Percentiles rank a stretch among this genome's conserved stretches.
Evolutionary conservation across 2,329 filamentous ascomycete genomes (phyloP).

Genomic region (Paecilomyces sp.): DNA sequence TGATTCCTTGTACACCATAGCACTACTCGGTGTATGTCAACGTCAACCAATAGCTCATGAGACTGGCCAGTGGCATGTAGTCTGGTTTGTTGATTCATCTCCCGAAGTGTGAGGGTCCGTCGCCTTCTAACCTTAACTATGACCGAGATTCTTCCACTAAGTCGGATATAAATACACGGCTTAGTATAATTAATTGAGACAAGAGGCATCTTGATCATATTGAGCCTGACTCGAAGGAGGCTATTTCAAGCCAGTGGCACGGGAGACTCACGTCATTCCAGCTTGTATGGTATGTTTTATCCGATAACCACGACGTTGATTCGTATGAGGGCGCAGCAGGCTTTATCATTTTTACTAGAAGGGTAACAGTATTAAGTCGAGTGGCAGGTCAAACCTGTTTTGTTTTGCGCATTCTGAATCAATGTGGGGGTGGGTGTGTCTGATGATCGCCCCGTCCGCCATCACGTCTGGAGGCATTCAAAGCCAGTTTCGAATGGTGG

Average conservation of each 20-base stretch:
- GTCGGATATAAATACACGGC: neutral
- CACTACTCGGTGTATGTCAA: neutral
- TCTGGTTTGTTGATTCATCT: neutral
- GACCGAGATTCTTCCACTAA: neutral
- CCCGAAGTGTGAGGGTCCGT: neutral
- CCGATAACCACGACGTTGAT: neutral
- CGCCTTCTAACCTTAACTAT: neutral
- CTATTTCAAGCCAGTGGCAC: neutral
- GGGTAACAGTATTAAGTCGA: neutral
- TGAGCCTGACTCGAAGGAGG: neutral
- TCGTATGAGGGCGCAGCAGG: neutral
- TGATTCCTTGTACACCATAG: neutral
- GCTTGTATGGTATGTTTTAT: neutral
- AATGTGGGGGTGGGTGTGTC: neutral
- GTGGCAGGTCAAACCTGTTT: neutral
- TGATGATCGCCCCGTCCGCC: neutral
- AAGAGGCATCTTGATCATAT: neutral
- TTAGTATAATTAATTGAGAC: neutral
- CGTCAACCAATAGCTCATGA: neutral
- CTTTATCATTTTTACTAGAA: neutral
- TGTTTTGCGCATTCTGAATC: neutral
- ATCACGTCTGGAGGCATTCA: neutral
- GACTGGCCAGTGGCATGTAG: neutral
- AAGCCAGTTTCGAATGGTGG: neutral
- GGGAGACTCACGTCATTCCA: neutral